Evolutionary conservation across 2,329 filamentous ascomycete species (phyloP).

Genomic region (Colletotrichum sp.): DNA sequence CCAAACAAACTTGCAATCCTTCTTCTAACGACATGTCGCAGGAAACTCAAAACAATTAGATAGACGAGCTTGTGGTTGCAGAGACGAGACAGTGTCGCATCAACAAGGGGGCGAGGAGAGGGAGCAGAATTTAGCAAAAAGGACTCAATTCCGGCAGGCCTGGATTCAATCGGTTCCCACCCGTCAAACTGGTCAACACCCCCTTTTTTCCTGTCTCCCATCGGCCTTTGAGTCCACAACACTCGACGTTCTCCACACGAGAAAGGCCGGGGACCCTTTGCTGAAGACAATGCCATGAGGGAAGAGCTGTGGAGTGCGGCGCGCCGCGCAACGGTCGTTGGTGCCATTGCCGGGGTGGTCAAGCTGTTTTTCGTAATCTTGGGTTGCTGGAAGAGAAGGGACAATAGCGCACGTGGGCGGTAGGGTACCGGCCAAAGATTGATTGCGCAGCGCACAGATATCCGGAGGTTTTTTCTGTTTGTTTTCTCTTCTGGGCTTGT

Average conservation of each 20-base stretch:
- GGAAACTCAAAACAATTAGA: background rate
- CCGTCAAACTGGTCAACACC: background rate
- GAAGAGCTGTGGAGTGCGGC: background rate
- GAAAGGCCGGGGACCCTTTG: background rate
- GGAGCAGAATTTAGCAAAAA: background rate
- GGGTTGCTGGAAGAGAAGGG: background rate
- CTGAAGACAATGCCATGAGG: background rate
- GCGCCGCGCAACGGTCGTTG: background rate
- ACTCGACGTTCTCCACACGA: background rate
- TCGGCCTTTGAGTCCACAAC: background rate
- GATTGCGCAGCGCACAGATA: background rate
- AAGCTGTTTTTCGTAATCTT: background rate
- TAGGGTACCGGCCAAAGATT: background rate
- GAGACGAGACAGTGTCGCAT: background rate
- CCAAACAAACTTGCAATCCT: background rate
- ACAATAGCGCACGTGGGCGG: background rate
- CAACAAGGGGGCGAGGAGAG: background rate
- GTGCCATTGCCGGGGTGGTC: background rate
- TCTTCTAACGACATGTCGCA: background rate
- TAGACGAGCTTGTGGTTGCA: background rate
- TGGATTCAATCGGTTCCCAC: background rate
- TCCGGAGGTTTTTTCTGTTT: background rate
- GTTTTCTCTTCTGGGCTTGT: background rate
- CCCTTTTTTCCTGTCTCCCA: background rate
- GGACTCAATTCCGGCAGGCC: background rate